Conservation (phyloP, 2,329 filamentous ascomycete genomes). For the Tolypocladium ophioglossoides region DNA sequence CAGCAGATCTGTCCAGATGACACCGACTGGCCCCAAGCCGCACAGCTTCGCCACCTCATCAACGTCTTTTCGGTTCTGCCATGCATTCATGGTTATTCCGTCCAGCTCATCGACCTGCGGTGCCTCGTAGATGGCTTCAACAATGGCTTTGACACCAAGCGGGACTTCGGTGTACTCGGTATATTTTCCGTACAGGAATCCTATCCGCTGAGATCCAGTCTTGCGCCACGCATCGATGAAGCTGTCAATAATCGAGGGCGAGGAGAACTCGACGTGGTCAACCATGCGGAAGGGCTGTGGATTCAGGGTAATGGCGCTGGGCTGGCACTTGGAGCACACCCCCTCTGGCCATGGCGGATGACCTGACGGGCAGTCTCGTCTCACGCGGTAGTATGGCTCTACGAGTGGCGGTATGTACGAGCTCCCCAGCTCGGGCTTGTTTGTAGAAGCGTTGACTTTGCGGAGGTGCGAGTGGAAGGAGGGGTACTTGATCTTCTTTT, state of each 20-base stretch:
- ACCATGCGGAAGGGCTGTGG: slow-evolving; percentile 94
- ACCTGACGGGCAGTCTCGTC: slow-evolving; percentile 79
- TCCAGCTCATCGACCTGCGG: slow-evolving; percentile 85
- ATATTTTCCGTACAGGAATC: slow-evolving; percentile 85
- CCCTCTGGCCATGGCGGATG: slow-evolving; percentile 92
- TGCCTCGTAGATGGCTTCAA: slow-evolving; percentile 94
- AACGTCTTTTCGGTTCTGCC: slow-evolving; percentile 75
- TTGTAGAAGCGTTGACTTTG: slow-evolving; percentile 92
- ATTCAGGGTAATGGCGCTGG: slow-evolving; percentile 90
- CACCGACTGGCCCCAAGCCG: slow-evolving; percentile 77
- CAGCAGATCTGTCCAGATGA: slow-evolving; percentile 89
- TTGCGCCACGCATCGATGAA: slow-evolving; percentile 87
- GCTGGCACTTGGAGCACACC: slow-evolving; percentile 97
- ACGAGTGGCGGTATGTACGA: slow-evolving; percentile 93
- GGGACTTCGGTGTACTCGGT: slow-evolving; percentile 88
- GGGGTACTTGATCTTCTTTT: slow-evolving; percentile 98
- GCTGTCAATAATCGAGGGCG: slow-evolving; percentile 73
- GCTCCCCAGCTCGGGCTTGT: slow-evolving; percentile 85
- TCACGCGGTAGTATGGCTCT: slow-evolving; percentile 88
- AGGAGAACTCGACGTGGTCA: slow-evolving; percentile 93
- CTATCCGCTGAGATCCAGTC: slow-evolving; percentile 73
- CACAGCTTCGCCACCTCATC: slow-evolving; percentile 73
- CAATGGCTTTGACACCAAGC: slow-evolving; percentile 85
- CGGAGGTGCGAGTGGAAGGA: slow-evolving; percentile 92
- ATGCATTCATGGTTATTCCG: slow-evolving; percentile 73